phyloP scores from a whole-genome alignment of 2,329 filamentous ascomycete genomes.

The Dactylellina cionopaga region DNA sequence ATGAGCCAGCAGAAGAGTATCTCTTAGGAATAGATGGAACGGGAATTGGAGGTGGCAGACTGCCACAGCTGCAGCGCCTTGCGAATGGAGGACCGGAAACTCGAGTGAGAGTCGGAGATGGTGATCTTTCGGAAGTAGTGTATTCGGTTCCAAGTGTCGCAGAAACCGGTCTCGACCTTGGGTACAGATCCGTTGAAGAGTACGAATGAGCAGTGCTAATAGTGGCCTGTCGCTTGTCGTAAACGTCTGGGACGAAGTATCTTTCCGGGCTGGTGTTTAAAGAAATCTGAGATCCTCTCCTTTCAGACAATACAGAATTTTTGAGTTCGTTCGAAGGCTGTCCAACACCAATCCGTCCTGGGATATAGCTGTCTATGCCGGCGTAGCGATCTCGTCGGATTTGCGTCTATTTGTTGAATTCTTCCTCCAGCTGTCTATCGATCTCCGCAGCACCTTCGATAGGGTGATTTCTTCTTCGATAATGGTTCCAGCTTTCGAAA shows the following conservation, averaged over 20 bases:
- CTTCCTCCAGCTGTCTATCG: constrained; percentile 42
- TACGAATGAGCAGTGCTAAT: constrained; percentile 42
- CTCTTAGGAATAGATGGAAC: constrained; percentile 49
- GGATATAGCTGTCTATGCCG: constrained; percentile 39
- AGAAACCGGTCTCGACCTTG: constrained; percentile 41
- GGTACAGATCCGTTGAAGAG: constrained; percentile 41
- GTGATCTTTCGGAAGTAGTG: constrained; percentile 33
- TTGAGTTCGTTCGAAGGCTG: constrained; percentile 42
- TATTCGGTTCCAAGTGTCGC: constrained; percentile 47
- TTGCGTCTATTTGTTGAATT: constrained; percentile 36
- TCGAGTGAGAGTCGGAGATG: constrained; percentile 46
- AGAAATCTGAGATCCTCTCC: constrained; percentile 43
- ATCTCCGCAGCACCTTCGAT: constrained; percentile 31
- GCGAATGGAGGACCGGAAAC: constrained; percentile 36
- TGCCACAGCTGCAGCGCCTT: constrained; percentile 33
- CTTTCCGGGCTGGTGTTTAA: constrained; percentile 48
- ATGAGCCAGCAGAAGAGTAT: constrained; percentile 44
- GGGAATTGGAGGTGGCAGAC: constrained; percentile 44
- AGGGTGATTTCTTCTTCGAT: constrained; percentile 26
- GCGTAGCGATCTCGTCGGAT: constrained; percentile 47
- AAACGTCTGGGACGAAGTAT: constrained; percentile 22
- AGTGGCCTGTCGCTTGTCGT: constrained; percentile 28
- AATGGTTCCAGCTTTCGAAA: constrained; percentile 37
- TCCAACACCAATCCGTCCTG: constrained; percentile 48
- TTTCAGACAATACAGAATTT: constrained; percentile 25